Evolutionary conservation across 176 grass and related monocot genomes (phyloP).

Genomic region (Melocanna baccifera): DNA sequence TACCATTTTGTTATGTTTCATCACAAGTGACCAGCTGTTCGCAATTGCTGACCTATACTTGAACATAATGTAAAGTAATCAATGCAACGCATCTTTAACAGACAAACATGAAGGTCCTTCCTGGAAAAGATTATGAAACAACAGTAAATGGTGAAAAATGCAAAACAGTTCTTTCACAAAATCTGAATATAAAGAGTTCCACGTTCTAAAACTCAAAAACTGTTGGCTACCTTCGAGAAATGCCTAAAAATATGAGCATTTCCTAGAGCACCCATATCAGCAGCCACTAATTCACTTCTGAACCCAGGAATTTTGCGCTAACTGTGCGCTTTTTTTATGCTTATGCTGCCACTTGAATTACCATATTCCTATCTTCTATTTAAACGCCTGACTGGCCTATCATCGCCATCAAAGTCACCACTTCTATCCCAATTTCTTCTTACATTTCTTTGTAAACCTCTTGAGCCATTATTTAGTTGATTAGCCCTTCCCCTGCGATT

Average conservation of each 20-base stretch:
- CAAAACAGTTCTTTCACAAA: not conserved
- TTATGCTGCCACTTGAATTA: not conserved
- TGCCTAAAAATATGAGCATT: constrained; percentile 5
- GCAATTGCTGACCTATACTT: not conserved
- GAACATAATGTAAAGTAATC: not conserved
- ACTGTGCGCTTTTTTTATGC: not conserved
- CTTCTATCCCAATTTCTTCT: constrained; percentile 34
- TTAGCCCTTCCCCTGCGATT: constrained; percentile 16
- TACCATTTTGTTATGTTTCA: not conserved
- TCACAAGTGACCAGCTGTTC: not conserved
- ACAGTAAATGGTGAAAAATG: not conserved
- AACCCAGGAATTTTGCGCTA: not conserved
- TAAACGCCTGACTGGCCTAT: constrained; percentile 13
- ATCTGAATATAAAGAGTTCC: not conserved
- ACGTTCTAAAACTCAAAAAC: not conserved
- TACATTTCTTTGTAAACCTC: constrained; percentile 39
- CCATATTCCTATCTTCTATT: constrained; percentile 33
- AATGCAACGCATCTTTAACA: constrained; percentile 14
- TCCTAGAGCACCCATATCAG: not conserved
- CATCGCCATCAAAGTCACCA: constrained; percentile 23
- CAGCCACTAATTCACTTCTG: not conserved
- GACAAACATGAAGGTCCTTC: not conserved
- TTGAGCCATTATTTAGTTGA: constrained; percentile 42
- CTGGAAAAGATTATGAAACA: not conserved
- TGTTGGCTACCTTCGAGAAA: not conserved